These are phyloP conservation scores for Kodamaea arcana DNA, from an alignment of 1,139 yeast species.

Conservation along the genomic window DNA sequence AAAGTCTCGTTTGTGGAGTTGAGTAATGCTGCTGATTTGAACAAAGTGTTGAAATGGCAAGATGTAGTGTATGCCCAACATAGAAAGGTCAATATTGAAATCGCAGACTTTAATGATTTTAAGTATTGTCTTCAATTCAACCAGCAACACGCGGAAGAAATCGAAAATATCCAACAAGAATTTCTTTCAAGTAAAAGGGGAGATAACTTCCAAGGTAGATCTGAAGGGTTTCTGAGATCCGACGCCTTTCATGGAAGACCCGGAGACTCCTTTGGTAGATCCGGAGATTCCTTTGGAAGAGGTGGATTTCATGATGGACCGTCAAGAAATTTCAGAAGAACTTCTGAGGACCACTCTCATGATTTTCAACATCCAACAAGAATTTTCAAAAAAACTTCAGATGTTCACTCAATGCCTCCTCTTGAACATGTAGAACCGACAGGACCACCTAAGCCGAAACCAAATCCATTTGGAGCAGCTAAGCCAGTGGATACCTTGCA, in stretches of 20 bases:
- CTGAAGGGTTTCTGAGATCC: too few relatives aligned
- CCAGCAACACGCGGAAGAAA: constrained; percentile 30
- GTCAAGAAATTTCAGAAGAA: neutral
- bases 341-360: neutral
- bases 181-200: constrained; percentile 19
- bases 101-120: constrained; percentile 49
- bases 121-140: constrained; percentile 42
- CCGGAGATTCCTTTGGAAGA: neutral
- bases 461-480: constrained; percentile 46
- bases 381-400: constrained; percentile 1
- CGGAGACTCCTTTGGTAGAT: neutral
- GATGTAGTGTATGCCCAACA: constrained; percentile 39
- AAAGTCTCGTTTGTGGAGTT: constrained; percentile 65
- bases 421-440: neutral
- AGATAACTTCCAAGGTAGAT: too few relatives aligned
- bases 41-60: constrained; percentile 43
- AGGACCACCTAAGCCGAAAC: constrained; percentile 21
- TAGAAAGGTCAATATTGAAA: constrained; percentile 39
- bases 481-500: constrained; percentile 44
- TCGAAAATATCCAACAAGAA: constrained; percentile 29
- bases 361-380: neutral
- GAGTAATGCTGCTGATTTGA: constrained; percentile 41
- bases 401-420: neutral
- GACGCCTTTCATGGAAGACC: constrained; percentile 1
- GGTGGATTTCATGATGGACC: neutral